phyloP scores from a whole-genome alignment of 139 green algal genomes.

The Coelastrella sp. region DNA sequence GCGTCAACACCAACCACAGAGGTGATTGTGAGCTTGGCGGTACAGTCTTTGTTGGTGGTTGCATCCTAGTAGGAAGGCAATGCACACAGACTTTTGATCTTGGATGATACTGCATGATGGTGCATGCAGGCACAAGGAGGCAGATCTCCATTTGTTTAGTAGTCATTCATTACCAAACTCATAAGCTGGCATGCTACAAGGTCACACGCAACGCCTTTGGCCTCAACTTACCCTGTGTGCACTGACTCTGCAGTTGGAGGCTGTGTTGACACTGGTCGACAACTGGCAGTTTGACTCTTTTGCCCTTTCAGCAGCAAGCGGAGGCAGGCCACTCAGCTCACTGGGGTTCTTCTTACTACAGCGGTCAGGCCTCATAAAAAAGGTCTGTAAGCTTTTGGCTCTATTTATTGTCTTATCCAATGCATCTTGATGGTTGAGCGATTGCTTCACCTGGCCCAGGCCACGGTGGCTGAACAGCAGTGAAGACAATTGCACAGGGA shows the following conservation, averaged over 20 bases:
- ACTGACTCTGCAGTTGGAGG: conserved; percentile 49
- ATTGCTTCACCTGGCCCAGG: too few species aligned
- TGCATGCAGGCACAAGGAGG: too few species aligned
- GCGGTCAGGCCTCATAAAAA: conserved; percentile 48
- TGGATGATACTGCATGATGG: too few species aligned
- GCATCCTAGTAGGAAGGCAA: too few species aligned
- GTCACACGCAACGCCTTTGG: too few species aligned
- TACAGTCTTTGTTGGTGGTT: too few species aligned
- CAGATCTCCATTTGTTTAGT: too few species aligned
- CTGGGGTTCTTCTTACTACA: conserved; percentile 61
- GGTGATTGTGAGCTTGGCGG: neutral
- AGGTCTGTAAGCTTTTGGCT: conserved; percentile 1
- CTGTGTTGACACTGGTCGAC: conserved; percentile 56
- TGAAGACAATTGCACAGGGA: neutral
- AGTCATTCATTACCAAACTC: too few species aligned
- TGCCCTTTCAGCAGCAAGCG: conserved; percentile 56
- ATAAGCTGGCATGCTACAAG: too few species aligned
- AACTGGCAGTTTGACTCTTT: conserved; percentile 74
- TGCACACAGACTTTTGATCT: too few species aligned
- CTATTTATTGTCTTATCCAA: too few species aligned
- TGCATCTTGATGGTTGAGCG: too few species aligned
- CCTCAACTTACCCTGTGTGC: neutral
- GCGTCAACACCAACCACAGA: neutral
- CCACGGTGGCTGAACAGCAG: neutral
- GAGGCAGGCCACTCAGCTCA: conserved; percentile 55